Evolutionary conservation across 75 land plant species (phyloP), one percentile per base, ranked within the genome.

Genomic region (Pseudotsuga menziesii): DNA sequence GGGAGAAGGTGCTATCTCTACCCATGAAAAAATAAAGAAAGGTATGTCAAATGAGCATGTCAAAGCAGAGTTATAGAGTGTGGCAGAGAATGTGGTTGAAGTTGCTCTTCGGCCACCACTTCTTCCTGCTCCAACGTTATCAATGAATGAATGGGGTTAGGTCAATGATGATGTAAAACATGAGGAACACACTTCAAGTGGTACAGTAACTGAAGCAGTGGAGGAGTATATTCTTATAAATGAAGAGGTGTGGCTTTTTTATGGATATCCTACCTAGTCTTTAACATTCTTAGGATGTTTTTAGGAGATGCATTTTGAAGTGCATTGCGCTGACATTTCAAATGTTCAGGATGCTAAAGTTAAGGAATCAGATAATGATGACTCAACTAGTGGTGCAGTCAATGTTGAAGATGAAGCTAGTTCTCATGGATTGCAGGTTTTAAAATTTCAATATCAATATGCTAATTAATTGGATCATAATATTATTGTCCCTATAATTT

Each of bases 401-500:
- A 67, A 17, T 67, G n/a, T 36, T 17, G 71, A 67, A 67, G 71
- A 3, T 67, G 22, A 67, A 67, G n/a, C 71, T 36, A 67, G 17
- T 36, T 2, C 19, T 17, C 44, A 6, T 36, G 71, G 22, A 44
- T 35, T 67, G 22, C n/a, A 36, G 48, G 71, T 67, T 36, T 2
- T 29, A 15, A 64, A 8, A 32, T 35, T 62, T 62, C 14, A 23
- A 62, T 62, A 62, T 16, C 7, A 2, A 17, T 67, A 2, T 1
- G 6, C 2, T 67, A 35, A 35, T 36, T 6, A 19, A 36, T 36
- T 67, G 48, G 17, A 67, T 4, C 7, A 20, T 4, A 36, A 67
- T n/a, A 0, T 36, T 67, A 20, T 19, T 67, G n/a, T 2, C 19
- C 12, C 7, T 19, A 44, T 44, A 44, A 44, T 29, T 67, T 36